Base-by-base conservation (phyloP, 2,329 filamentous ascomycete genomes). In the Aspergillus brunneoviolaceus region DNA sequence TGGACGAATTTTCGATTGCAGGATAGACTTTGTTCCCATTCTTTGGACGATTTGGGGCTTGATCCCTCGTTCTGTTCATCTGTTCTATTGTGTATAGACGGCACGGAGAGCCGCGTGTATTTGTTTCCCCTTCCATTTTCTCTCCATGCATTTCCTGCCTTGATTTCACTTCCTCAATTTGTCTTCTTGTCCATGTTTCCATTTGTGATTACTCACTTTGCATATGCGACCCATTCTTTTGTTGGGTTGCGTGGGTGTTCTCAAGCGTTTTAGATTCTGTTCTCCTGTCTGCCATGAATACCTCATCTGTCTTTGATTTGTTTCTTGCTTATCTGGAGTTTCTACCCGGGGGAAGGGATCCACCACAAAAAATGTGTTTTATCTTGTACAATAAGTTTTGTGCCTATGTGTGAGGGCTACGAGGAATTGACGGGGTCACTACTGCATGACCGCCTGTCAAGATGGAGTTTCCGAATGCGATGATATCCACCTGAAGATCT, bases 1-100 rank as follows among this genome's bases (percentile, higher is more conserved):
- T 56, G 29, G 62, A 58, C 54, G 50, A 56, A n/a, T 50, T 62
- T 49, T 62, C 25, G 27, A 61, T 45, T 42, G 39, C 19, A 35
- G 29, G 55, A 66, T 62, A 63, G 61, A 63, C 25, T 11, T 49
- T 51, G 27, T 51, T 49, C 16, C 35, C 48, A 33, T 19, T 25
- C 31, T 35, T 35, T 16, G 33, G 33, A 35, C 12, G 3, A 16
- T 5, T 35, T 12, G 12, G 5, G 5, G 12, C 21, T 42, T 47
- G 33, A 16, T 35, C 14, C 10, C 33, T 16, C 27, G 27, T 29
- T 29, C 4, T 16, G 12, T 35, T 16, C 33, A 12, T 35, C 33
- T 35, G 12, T 35, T 35, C 33, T 14, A 16, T 16, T 12, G 33
- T 35, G 14, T 16, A 35, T 35, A 35, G 33, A 35, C 33, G 33